Percentiles rank a stretch among this genome's conserved stretches.
phyloP scores from a whole-genome alignment of 2,329 filamentous ascomycete species.

The Fusarium incarnatum region DNA sequence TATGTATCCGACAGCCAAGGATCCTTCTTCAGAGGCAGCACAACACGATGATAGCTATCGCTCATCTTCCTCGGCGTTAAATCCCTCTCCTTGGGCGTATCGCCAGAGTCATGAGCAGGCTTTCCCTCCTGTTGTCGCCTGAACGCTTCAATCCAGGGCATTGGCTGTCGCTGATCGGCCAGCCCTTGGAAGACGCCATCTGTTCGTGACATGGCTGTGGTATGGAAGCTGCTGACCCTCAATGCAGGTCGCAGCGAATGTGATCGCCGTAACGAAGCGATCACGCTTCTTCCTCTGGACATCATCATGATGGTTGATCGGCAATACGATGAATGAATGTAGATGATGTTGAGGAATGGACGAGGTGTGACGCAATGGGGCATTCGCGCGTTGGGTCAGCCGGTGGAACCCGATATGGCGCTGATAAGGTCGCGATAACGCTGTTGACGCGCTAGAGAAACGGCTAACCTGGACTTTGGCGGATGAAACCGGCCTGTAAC shows the following conservation, averaged over 20 bases:
- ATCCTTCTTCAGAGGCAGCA: conserved; percentile 75
- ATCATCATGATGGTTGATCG: conserved; percentile 22
- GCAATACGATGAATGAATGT: not conserved
- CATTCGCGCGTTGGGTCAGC: conserved; percentile 1
- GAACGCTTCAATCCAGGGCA: conserved; percentile 49
- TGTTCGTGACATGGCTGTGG: conserved; percentile 31
- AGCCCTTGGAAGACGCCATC: conserved; percentile 49
- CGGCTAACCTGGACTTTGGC: not conserved
- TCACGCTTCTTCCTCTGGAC: conserved; percentile 1
- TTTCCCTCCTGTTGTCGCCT: conserved; percentile 39
- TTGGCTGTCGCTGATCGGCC: conserved; percentile 42
- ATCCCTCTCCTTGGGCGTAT: conserved; percentile 39
- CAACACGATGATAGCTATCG: conserved; percentile 49
- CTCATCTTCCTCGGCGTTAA: conserved; percentile 47
- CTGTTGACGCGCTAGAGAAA: not conserved
- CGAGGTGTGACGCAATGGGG: conserved; percentile 24
- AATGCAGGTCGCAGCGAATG: not conserved
- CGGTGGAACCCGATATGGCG: conserved; percentile 7
- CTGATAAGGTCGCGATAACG: conserved; percentile 3
- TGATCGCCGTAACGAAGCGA: conserved; percentile 12
- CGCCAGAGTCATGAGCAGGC: conserved; percentile 14
- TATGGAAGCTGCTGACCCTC: conserved; percentile 27
- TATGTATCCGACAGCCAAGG: conserved; percentile 84
- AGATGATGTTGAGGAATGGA: not conserved
- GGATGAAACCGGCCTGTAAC: conserved; percentile 11